Conservation (phyloP, 1,284 basidiomycete genomes). For the Sporisorium iseilematis-ciliati region DNA sequence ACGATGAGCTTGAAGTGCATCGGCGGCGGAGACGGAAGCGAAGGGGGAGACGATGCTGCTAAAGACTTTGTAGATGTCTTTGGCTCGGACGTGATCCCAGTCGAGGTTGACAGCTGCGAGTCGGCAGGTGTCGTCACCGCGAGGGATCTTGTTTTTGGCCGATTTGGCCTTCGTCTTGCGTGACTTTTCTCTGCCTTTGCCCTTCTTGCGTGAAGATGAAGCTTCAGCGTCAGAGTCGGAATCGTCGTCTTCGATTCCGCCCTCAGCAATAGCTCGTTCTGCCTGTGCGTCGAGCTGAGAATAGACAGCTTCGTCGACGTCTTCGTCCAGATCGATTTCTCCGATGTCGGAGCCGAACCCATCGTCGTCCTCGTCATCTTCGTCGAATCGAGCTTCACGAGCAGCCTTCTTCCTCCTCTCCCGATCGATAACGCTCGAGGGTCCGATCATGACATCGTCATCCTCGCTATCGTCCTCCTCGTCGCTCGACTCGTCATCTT, state of each 20-base stretch:
- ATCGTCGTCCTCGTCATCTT: constrained; percentile 53
- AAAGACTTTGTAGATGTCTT: constrained; percentile 92
- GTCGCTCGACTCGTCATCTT: constrained; percentile 75
- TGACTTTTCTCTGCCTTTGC: constrained; percentile 37
- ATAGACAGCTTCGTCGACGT: constrained; percentile 72
- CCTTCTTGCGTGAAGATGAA: constrained; percentile 71
- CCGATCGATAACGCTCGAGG: constrained; percentile 43
- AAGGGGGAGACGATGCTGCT: constrained; percentile 80
- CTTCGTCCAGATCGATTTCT: constrained; percentile 81
- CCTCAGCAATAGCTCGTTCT: constrained; percentile 66
- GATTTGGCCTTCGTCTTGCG: constrained; percentile 70
- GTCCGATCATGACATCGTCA: constrained; percentile 58
- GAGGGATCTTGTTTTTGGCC: constrained; percentile 44
- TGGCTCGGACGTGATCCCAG: constrained; percentile 95
- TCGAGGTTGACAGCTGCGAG: constrained; percentile 95
- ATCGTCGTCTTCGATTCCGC: constrained; percentile 50
- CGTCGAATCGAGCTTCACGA: constrained; percentile 23
- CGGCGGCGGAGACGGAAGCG: constrained; percentile 49
- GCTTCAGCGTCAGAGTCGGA: constrained; percentile 35
- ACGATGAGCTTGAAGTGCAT: constrained; percentile 34
- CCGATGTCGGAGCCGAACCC: constrained; percentile 55
- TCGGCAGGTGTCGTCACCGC: constrained; percentile 71
- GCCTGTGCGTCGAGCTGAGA: constrained; percentile 82
- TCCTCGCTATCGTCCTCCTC: constrained; percentile 71
- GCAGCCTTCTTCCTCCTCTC: constrained; percentile 41